Base-by-base conservation (phyloP, 2,329 filamentous ascomycete species). In the Venturiaceae sp. region DNA sequence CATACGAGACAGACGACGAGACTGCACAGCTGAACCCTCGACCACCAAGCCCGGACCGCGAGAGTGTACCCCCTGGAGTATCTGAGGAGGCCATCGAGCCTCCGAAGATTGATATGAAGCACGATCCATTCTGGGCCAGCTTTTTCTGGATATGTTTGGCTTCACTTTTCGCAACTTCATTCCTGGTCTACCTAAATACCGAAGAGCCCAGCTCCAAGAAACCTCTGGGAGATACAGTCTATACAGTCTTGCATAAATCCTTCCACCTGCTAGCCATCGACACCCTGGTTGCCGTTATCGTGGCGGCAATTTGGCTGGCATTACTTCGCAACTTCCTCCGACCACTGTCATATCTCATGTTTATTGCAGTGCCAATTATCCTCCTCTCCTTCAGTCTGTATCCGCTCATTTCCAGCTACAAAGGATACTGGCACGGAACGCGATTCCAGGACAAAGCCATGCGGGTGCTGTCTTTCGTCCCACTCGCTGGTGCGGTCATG, bases 121-220 rank as follows among this genome's bases (percentile, higher is more conserved):
- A 97, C 70, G 94, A 99, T 71, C 80, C 86, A 5, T 95, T 97
- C 74, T 99, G 94, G 80, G 90, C 88, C 3, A 92, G 90, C 73
- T 79, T 96, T 46, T 99, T 92, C 70, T 75, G 95, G 53, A 94
- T 97, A 65, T 85, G 85, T 34, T 75, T 95, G 57, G 91, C 89
- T 50, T 87, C 87, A 39, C 82, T 97, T 67, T 83, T 97, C 66
- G 88, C 92, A 13, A 92, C 91, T 0, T 95, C 91, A 66, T 85
- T 96, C 62, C 80, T 99, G 14, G 87, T 96, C 26, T 95, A 88
- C 77, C 80, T 99, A 41, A 90, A 97, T 68, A 97, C 92, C 1
- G 58, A 59, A 16, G 84, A 88, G 19, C 77, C 85, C 0, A 76
- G 76, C 57, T 79, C 79, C 58, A 88, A 88, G 67, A 81, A 81